Base-by-base conservation (phyloP, 106 monocot genomes). In the Ottelia alismoides region DNA sequence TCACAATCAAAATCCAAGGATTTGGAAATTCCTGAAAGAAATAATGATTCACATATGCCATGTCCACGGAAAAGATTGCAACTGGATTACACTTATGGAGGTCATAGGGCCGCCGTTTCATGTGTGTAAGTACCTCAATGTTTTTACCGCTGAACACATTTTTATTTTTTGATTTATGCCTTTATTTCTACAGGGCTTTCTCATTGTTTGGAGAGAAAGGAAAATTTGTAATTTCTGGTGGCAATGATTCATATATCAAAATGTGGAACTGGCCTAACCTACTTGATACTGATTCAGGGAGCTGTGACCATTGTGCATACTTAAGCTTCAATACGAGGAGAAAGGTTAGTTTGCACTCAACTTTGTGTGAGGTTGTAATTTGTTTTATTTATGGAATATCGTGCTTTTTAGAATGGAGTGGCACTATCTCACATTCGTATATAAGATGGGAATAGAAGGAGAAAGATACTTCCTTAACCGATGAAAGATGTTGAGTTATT, bases 171-270 rank as follows among this genome's bases (percentile, higher is more conserved):
- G 7, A 40, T 20, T 44, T 22, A n/a, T 52, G 3, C 11, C 23
- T 1, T 0, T 1, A 17, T 28, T 61, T 5, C 18, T 64, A 45
- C 69, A 83, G 88, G 47, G 63, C 77, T 11, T 91, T 91, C 62
- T 81, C 85, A 46, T 28, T 58, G 45, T 91, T 91, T 62, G 90
- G 78, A 12, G 80, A 91, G 70, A 78, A 58, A 66, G 84, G 90
- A 17, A 75, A 61, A 55, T 81, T 75, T 54, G 55, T 91, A 11
- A 69, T 91, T 61, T 91, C 85, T 16, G 85, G 90, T 61, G 90
- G 80, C 57, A 77, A 84, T 67, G 84, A 84, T 68, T 57, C 77
- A 30, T 58, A 73, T 40, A 66, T 91, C 28, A 84, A 91, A 72
- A 25, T 91, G 21, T 91, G 90, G 85, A 65, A 78, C 51, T 85